phyloP scores from a whole-genome alignment of 176 grass and related monocot species.

The Echinochloa phyllopogon region DNA sequence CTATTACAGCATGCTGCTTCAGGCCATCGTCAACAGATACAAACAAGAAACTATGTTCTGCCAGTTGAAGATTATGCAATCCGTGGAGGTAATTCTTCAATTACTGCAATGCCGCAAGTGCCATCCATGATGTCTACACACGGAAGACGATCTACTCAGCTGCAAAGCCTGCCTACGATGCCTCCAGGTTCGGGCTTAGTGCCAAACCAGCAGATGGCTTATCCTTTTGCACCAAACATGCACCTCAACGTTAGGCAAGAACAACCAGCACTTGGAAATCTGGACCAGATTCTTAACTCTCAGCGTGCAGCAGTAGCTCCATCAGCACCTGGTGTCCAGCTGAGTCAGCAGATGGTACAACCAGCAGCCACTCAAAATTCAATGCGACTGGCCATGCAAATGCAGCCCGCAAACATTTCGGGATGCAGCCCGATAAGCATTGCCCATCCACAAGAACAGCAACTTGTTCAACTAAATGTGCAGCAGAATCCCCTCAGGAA shows the following conservation, averaged over 20 bases:
- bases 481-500: neutral
- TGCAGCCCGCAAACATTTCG: neutral
- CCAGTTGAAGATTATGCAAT: neutral
- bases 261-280: neutral
- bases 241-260: neutral
- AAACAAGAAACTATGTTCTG: neutral
- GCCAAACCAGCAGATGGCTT: conserved; percentile 8
- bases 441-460: neutral
- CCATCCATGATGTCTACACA: neutral
- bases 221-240: neutral
- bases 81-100: neutral
- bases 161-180: neutral
- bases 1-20: neutral
- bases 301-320: neutral
- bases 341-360: neutral
- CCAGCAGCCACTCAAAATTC: neutral
- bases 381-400: neutral
- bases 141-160: neutral
- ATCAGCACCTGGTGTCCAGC: neutral
- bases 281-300: neutral
- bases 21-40: neutral
- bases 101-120: neutral
- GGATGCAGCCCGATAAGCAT: neutral
- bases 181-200: neutral
- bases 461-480: neutral